These are phyloP conservation scores for Ambrosiella cleistominuta DNA, from an alignment of 2,329 filamentous ascomycete species.

Conservation along the genomic window DNA sequence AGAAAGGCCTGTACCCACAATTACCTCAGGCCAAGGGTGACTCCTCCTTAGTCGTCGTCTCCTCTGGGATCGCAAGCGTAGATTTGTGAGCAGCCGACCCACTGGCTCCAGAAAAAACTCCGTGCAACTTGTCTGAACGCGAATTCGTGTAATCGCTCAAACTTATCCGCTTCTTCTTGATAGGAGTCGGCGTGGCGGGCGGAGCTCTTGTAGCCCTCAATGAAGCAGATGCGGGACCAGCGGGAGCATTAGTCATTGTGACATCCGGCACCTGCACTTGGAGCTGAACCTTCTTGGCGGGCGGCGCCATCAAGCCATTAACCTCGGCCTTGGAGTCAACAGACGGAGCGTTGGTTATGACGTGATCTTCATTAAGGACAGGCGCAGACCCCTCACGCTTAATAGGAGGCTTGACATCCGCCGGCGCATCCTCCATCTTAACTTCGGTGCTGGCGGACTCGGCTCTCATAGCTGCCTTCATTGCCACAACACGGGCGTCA, in stretches of 20 bases:
- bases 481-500: neutral
- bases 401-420: neutral
- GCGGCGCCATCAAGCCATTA: neutral
- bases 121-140: constrained; percentile 16
- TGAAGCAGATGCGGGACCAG: neutral
- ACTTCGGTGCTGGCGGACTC: neutral
- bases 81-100: neutral
- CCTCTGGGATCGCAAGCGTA: neutral
- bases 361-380: neutral
- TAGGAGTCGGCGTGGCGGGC: constrained; percentile 35
- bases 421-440: neutral
- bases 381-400: neutral
- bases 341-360: neutral
- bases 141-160: constrained; percentile 46
- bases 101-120: neutral
- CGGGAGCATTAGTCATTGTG: neutral
- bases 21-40: neutral
- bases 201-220: neutral
- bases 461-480: neutral
- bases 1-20: neutral
- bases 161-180: constrained; percentile 47
- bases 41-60: neutral
- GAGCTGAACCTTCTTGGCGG: neutral
- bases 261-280: neutral
- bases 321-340: neutral